Evolutionary conservation across 306 rosid species (phyloP).

Genomic region (Betula pendula): DNA sequence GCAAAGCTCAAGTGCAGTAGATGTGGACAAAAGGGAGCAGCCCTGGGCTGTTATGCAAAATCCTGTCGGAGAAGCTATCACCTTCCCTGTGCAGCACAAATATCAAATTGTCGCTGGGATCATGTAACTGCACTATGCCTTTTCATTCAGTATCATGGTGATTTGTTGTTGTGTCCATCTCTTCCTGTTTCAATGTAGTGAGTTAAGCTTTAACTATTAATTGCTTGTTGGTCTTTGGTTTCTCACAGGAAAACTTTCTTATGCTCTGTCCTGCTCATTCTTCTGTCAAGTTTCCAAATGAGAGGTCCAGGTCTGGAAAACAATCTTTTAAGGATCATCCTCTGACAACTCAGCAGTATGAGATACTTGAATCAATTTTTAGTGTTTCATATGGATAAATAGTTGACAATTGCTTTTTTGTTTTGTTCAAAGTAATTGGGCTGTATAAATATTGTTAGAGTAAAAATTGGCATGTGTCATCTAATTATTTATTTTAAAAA

Average conservation of each 20-base stretch:
- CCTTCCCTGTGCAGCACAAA: constrained; percentile 76
- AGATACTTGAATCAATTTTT: background rate
- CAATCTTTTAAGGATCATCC: constrained; percentile 28
- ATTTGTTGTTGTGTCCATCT: background rate
- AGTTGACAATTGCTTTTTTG: background rate
- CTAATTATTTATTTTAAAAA: background rate
- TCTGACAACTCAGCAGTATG: constrained; percentile 31
- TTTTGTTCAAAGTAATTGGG: background rate
- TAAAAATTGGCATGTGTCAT: background rate
- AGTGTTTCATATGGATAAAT: background rate
- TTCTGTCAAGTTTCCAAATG: constrained; percentile 61
- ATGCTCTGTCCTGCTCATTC: constrained; percentile 83
- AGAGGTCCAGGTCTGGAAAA: constrained; percentile 49
- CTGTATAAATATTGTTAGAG: no score
- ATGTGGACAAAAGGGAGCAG: constrained; percentile 88
- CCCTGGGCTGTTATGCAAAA: constrained; percentile 81
- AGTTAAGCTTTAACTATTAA: constrained; percentile 10
- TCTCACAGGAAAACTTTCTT: constrained; percentile 64
- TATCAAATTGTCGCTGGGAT: constrained; percentile 77
- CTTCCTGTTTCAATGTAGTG: constrained; percentile 14
- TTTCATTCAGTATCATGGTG: background rate
- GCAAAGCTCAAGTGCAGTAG: constrained; percentile 76
- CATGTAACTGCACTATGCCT: constrained; percentile 32
- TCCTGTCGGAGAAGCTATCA: constrained; percentile 89
- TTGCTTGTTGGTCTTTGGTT: constrained; percentile 19